These are phyloP conservation scores for Haplosporangium gracile DNA, from an alignment of 192 early-diverging fungal genomes.

Conservation along the genomic window DNA sequence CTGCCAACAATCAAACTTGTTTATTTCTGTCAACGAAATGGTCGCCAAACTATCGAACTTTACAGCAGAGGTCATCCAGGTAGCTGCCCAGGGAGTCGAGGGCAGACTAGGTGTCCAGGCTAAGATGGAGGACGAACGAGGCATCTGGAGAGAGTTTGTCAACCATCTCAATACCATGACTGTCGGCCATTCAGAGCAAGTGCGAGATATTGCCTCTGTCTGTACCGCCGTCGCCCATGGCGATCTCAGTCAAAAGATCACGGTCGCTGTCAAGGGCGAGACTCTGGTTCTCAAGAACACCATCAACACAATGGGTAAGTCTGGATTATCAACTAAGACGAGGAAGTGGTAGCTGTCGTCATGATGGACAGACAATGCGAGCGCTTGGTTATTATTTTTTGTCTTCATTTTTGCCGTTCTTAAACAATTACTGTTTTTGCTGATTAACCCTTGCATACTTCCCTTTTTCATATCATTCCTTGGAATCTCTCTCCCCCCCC, in stretches of 20 bases:
- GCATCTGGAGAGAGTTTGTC: slow-evolving; percentile 71
- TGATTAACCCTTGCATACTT: neutral
- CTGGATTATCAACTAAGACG: neutral
- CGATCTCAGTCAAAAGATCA: slow-evolving; percentile 79
- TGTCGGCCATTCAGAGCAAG: slow-evolving; percentile 66
- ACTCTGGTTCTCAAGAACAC: slow-evolving; percentile 80
- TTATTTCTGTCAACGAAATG: slow-evolving; percentile 70
- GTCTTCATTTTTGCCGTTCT: neutral
- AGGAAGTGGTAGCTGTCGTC: neutral
- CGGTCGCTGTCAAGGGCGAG: slow-evolving; percentile 78
- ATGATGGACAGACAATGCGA: neutral
- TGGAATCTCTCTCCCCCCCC: neutral
- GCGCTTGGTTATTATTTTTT: slow-evolving; percentile 6
- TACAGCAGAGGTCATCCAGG: slow-evolving; percentile 72
- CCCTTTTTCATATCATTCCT: neutral
- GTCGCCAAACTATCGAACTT: slow-evolving; percentile 71
- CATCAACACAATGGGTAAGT: slow-evolving; percentile 81
- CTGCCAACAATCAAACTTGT: slow-evolving; percentile 56
- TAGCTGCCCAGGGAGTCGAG: slow-evolving; percentile 78
- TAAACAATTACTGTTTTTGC: neutral
- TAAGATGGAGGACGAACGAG: slow-evolving; percentile 59
- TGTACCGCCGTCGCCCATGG: slow-evolving; percentile 78
- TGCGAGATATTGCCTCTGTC: slow-evolving; percentile 78
- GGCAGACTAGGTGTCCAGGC: slow-evolving; percentile 81
- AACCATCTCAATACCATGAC: slow-evolving; percentile 70